phyloP scores from a whole-genome alignment of 257 asterid genomes.

The Plantago ovata region DNA sequence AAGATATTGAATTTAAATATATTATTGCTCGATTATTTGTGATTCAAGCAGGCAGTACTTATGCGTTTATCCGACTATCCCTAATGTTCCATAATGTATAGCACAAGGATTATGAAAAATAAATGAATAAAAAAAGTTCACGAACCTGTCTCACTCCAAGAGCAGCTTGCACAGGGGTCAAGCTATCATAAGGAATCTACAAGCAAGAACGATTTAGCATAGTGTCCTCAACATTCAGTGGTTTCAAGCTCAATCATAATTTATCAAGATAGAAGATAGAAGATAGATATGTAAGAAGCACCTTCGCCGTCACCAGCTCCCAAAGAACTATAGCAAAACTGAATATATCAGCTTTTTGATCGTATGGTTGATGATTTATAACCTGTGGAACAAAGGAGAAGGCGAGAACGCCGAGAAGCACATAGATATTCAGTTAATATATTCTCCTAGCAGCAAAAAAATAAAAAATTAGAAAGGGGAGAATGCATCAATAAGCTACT shows the following conservation, averaged over 20 bases:
- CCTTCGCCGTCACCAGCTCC: slow-evolving; percentile 93
- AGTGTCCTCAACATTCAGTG: not conserved
- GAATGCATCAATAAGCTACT: too few species aligned
- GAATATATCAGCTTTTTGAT: slow-evolving; percentile 88
- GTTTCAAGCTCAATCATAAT: slow-evolving; percentile 12
- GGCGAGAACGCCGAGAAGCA: too few species aligned
- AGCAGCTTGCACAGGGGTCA: slow-evolving; percentile 89
- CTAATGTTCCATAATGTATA: not conserved
- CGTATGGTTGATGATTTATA: slow-evolving; percentile 84
- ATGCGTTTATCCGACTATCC: too few species aligned
- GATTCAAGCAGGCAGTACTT: too few species aligned
- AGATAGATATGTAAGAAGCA: slow-evolving; percentile 16
- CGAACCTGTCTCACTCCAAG: slow-evolving; percentile 87
- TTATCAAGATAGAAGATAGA: not conserved
- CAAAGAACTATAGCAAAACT: slow-evolving; percentile 92
- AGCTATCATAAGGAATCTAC: slow-evolving; percentile 76
- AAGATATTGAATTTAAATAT: too few species aligned
- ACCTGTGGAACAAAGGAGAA: slow-evolving; percentile 38
- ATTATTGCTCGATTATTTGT: too few species aligned
- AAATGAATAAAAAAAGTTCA: slow-evolving; percentile 7
- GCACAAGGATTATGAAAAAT: not conserved
- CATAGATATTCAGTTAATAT: not conserved
- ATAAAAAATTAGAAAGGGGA: too few species aligned
- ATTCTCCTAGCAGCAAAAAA: not conserved
- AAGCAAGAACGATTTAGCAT: slow-evolving; percentile 6